Evolutionary conservation across 345 rosid species (phyloP), one percentile per base, ranked within the genome.

Genomic region (Rhodamnia rubescens): DNA sequence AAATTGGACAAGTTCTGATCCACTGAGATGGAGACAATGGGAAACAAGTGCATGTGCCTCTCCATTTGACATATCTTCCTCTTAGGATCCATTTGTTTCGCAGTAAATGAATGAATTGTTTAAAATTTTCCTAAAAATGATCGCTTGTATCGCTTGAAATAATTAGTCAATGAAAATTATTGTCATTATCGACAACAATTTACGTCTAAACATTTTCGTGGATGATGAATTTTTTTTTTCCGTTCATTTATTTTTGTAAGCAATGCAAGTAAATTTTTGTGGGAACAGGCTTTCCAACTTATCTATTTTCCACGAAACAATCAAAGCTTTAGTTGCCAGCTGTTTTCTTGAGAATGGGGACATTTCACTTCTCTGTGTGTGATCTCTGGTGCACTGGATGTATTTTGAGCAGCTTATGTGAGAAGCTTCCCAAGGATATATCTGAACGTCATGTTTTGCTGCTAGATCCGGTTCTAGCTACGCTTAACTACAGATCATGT

Each of bases 1-100:
- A 98, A 91, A 98, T 96, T 69, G 99, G 99, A 84, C 96, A 98
- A 91, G 94, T 98, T 88, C 93, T 98, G 82, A 96, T 98, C 58
- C 99, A 98, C 87, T 94, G 98, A 88, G 99, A 90, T 53, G 99
- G 99, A n/a, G 99, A 98, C 92, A 92, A 96, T 88, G 99, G 98
- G 81, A 93, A 92, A 92, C 97, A 97, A 94, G 99, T 93, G 84
- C 81, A 14, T 61, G 27, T 56, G 36, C 50, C 64, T 59, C 81
- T 52, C 82, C 27, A 44, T 64, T 64, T 18, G 53, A 40, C 6
- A 12, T 75, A 8, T 18, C 36, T 75, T 74, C 12, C 57, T 15
- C 83, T 27, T 44, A 44, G 47, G 47, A 44, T 44, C 47, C 47
- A 6, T 44, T 44, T 44, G 47, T 44, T 44, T 44, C 47, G 47